A percentile compares a stretch with the other conserved stretches of the same genome.
phyloP scores from a whole-genome alignment of 345 rosid species.

The Ricinus communis region DNA sequence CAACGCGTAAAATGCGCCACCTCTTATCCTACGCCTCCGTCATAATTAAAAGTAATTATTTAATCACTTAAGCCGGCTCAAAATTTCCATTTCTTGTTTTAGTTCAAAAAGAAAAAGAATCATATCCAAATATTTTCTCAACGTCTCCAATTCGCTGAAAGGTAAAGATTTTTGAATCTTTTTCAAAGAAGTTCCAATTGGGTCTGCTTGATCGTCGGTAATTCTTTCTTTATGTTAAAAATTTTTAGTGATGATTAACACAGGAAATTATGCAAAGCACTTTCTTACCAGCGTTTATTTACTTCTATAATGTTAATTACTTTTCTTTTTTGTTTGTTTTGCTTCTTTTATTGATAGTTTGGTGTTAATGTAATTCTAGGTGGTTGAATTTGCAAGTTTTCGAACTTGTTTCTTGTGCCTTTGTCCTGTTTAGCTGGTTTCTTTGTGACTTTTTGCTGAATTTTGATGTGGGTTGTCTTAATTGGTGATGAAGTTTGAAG shows the following conservation, averaged over 20 bases:
- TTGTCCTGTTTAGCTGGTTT: background rate
- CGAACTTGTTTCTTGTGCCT: background rate
- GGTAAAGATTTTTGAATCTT: constrained; percentile 19
- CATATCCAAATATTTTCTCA: background rate
- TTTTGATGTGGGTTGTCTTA: background rate
- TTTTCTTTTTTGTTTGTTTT: background rate
- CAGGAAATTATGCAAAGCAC: background rate
- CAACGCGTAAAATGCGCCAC: constrained; percentile 10
- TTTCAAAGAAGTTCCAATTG: constrained; percentile 6
- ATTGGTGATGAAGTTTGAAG: background rate
- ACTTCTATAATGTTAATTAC: background rate
- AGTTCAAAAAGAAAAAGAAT: background rate
- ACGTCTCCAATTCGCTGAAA: background rate
- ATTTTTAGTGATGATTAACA: background rate
- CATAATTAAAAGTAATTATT: background rate
- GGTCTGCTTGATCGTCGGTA: constrained; percentile 4
- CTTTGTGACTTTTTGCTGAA: background rate
- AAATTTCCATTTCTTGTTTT: too few species aligned
- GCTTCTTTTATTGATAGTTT: background rate
- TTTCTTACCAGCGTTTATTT: background rate
- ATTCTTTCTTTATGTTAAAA: background rate
- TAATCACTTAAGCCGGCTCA: too few species aligned
- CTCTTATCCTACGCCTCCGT: constrained; percentile 24
- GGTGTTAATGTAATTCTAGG: too few species aligned
- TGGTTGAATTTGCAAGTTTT: background rate